Evolutionary conservation across 2,329 filamentous ascomycete species (phyloP), one percentile per base, ranked within the genome.

Genomic region (Verticillium isaacii): DNA sequence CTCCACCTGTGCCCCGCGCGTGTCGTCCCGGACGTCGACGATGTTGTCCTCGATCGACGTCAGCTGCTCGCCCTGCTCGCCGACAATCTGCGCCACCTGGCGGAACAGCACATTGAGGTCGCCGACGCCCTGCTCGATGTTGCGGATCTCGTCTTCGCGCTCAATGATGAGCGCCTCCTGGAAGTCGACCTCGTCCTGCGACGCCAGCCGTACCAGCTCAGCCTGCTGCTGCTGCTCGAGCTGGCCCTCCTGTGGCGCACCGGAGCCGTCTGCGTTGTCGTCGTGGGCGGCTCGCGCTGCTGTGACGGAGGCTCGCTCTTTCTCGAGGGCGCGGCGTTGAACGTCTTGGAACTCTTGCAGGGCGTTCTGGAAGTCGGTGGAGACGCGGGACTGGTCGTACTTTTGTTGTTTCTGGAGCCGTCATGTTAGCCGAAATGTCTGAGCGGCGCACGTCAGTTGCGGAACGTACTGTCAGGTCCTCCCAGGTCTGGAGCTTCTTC

Each of bases 71-170:
- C 95, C 95, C 78, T 99, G 95, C 77, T 98, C 94, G 64, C 87
- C 87, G 58, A 99, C 93, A 75, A 99, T 97, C 75, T 97, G 93
- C 56, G 94, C 95, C n/a, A 99, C 93, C 79, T 99, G 94, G 65
- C 93, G 85, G 82, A 99, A 99, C 54, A 99, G 84, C 71, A 98
- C 95, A 70, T 99, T 99, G 65, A 99, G 80, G 71, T 99, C 95
- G 61, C 91, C 91, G 7, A 99, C 95, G 61, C 91, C 93, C 75
- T 97, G 93, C 78, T 98, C 95, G 70, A 99, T 99, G 73, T 96
- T 96, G 65, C 93, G 89, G 67, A 99, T 99, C 79, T 99, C 95
- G 62, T 92, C 88, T 76, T 99, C 95, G 60, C 96, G 93, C 81
- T 99, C 94, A 64, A 96, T 89, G 72, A 99, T 99, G 62, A 99